Conservation (phyloP, 139 green algal species). For the Chlamydomonas eustigma region DNA sequence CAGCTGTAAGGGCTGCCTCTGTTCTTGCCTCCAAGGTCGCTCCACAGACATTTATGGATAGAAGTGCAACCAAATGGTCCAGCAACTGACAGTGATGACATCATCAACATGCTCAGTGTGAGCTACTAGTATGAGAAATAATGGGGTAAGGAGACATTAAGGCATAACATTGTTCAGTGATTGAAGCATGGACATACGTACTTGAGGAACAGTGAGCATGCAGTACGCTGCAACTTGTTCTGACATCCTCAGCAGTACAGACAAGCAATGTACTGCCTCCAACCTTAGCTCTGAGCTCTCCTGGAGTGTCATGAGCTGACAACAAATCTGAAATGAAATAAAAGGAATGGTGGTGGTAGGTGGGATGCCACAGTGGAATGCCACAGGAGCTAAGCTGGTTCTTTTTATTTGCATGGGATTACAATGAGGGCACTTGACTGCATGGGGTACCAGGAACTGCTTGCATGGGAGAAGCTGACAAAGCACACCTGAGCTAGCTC, state of each 20-base stretch:
- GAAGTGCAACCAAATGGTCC: neutral
- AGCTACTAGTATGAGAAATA: neutral
- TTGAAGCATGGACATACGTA: neutral
- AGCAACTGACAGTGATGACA: neutral
- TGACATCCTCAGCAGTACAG: neutral
- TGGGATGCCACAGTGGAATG: no score
- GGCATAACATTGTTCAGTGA: no score
- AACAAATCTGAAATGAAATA: neutral
- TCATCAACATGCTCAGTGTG: neutral
- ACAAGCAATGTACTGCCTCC: neutral
- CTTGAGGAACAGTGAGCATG: neutral
- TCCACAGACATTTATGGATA: neutral
- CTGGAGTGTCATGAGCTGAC: neutral
- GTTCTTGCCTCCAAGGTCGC: neutral
- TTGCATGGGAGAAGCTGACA: no score
- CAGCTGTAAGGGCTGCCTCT: neutral
- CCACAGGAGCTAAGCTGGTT: no score
- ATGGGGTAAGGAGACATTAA: neutral
- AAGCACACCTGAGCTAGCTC: no score
- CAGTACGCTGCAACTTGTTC: neutral
- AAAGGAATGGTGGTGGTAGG: no score
- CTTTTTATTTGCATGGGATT: no score
- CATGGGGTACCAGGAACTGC: no score
- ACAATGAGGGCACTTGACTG: no score
- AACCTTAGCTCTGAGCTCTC: neutral